Percentiles rank a stretch among this genome's conserved stretches.
Evolutionary conservation across 306 rosid species (phyloP).

Genomic region (Prosopis cineraria): DNA sequence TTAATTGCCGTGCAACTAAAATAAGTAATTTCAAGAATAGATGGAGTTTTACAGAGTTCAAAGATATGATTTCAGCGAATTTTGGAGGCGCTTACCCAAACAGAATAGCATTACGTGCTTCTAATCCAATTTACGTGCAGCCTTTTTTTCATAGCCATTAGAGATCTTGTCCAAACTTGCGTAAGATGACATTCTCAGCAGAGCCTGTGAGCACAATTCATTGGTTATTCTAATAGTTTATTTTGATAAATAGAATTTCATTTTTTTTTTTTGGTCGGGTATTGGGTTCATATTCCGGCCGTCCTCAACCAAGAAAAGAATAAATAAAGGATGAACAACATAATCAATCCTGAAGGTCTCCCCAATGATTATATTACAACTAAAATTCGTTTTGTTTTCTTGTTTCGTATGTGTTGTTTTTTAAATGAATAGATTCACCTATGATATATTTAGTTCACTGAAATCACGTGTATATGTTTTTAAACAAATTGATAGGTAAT

Average conservation of each 20-base stretch:
- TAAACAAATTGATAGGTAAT: slow-evolving; percentile 70
- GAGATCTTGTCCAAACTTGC: not conserved
- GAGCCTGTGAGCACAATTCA: not conserved
- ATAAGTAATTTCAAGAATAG: not conserved
- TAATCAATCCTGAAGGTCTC: not conserved
- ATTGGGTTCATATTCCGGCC: not conserved
- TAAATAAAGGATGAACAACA: not conserved
- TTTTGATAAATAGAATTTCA: not conserved
- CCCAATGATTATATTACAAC: not conserved
- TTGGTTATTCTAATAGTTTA: not conserved
- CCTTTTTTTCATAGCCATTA: not conserved
- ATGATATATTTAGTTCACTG: slow-evolving; percentile 24
- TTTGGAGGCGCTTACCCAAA: not conserved
- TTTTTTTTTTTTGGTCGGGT: not conserved
- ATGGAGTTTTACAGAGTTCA: not conserved
- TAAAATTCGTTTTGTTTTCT: too few species aligned
- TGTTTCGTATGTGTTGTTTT: not conserved
- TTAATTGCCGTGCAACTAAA: not conserved
- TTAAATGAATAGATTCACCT: not conserved
- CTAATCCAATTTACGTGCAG: not conserved
- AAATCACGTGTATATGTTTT: slow-evolving; percentile 29
- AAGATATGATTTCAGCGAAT: not conserved
- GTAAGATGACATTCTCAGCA: not conserved
- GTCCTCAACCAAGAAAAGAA: not conserved
- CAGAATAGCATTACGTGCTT: not conserved